Evolutionary conservation across 2,329 filamentous ascomycete species (phyloP), one percentile per base, ranked within the genome.

Genomic region (Botrytis cinerea): DNA sequence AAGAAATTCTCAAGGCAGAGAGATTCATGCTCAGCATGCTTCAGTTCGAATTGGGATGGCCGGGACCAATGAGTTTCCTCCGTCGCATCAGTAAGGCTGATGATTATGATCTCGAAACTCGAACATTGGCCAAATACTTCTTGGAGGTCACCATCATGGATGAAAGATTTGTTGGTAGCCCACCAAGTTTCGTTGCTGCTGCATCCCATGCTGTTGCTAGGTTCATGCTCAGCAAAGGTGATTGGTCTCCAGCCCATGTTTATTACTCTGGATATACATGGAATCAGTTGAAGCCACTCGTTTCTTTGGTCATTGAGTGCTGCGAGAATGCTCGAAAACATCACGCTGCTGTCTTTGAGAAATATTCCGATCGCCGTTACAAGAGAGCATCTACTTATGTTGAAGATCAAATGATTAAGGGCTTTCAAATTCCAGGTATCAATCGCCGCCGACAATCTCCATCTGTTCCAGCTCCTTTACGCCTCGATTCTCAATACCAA

Each of bases 41-140:
- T 71, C 89, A 94, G 79, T 99, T 97, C 81, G 94, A 98, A 83
- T 89, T 99, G 71, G 96, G 96, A 70, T 98, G 94, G 92, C 96
- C 96, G n/a, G 96, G 96, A 61, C 96, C 96, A 1, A 98, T 99
- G 95, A 98, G 94, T 85, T 99, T 99, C 84, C 87, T 99, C 75
- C 90, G 96, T 75, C 91, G 95, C 73, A 96, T 98, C 83, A 98
- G 95, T 90, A 98, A 98, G 85, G 96, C 96, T 22, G 96, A 99
- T 81, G 94, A 98, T 81, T 99, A 98, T 81, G 95, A 99, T 80
- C 86, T 97, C 64, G 95, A 99, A 84, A 98, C 95, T 18, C 90
- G 96, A 54, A 98, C 96, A 8, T 85, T 99, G 72, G 94, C 96
- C 78, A 99, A 99, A 84, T 99, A 99, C 84, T 98, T 99, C 83